A percentile compares a stretch with the other conserved stretches of the same genome.
These are phyloP conservation scores for Drosera spatulata DNA, from an alignment of 179 eudicot species.

Conservation along the genomic window DNA sequence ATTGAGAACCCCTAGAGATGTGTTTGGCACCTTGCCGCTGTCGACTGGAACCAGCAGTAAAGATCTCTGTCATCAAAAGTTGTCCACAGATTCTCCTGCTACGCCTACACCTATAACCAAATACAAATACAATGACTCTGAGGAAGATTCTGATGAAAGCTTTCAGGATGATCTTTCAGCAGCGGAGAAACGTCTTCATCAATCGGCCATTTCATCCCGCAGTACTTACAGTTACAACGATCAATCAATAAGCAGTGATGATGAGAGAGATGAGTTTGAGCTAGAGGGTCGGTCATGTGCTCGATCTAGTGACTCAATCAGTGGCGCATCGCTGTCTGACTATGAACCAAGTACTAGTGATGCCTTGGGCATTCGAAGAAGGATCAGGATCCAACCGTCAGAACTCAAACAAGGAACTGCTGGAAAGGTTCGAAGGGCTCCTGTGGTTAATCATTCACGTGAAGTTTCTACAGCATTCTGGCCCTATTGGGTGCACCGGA, in stretches of 20 bases:
- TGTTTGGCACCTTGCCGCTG: slow-evolving; percentile 58
- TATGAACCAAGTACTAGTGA: slow-evolving; percentile 19
- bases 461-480: slow-evolving; percentile 65
- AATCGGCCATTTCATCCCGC: slow-evolving; percentile 41
- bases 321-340: slow-evolving; percentile 16
- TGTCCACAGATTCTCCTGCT: slow-evolving; percentile 14
- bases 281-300: slow-evolving; percentile 23
- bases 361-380: slow-evolving; percentile 17
- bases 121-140: slow-evolving; percentile 50
- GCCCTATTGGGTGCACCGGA: slow-evolving; percentile 90
- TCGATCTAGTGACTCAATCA: slow-evolving; percentile 15
- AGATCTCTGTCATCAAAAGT: slow-evolving; percentile 12
- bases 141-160: slow-evolving; percentile 67
- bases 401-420: slow-evolving; percentile 16
- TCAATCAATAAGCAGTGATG: slow-evolving; percentile 57
- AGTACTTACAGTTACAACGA: slow-evolving; percentile 25
- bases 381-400: slow-evolving; percentile 10
- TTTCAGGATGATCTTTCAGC: slow-evolving; percentile 54
- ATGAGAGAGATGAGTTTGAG: slow-evolving; percentile 34
- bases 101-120: slow-evolving; percentile 14
- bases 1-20: slow-evolving; percentile 74
- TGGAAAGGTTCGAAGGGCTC: slow-evolving; percentile 17
- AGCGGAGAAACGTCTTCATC: slow-evolving; percentile 63
- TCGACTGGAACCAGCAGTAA: slow-evolving; percentile 30
- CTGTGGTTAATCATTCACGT: slow-evolving; percentile 23